Conservation (phyloP, 129 eudicot species). For the Lonicera japonica region DNA sequence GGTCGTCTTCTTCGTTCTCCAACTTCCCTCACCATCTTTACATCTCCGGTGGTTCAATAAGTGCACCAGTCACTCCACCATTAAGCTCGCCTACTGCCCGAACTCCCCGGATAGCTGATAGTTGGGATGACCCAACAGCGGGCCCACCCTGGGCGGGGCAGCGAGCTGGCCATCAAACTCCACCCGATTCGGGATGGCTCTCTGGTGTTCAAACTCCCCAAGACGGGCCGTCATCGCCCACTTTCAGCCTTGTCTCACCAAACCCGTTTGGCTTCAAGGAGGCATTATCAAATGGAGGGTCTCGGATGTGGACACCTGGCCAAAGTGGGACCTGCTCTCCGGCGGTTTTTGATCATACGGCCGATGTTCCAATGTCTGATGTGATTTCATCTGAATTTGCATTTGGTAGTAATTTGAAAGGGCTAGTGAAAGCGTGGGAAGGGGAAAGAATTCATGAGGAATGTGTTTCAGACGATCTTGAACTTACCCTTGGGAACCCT, state of each 20-base stretch:
- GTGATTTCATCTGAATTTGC: conserved; percentile 83
- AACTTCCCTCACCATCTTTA: conserved; percentile 74
- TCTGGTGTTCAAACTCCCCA: conserved; percentile 84
- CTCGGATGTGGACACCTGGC: conserved; percentile 90
- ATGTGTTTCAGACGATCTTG: conserved; percentile 80
- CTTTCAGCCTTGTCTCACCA: conserved; percentile 78
- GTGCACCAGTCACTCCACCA: conserved; percentile 98
- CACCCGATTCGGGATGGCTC: conserved; percentile 79
- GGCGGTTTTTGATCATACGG: conserved; percentile 62
- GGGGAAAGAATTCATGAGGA: conserved; percentile 96
- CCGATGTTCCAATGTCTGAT: conserved; percentile 83
- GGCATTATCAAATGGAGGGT: conserved; percentile 55
- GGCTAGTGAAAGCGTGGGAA: conserved; percentile 87
- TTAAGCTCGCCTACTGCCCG: conserved; percentile 81
- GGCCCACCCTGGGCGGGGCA: conserved; percentile 60
- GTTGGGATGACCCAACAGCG: conserved; percentile 39
- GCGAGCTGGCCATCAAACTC: conserved; percentile 69
- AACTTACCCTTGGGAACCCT: conserved; percentile 90
- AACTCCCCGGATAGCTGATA: conserved; percentile 63
- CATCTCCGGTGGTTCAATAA: conserved; percentile 70
- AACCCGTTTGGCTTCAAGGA: conserved; percentile 59
- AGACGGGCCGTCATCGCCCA: conserved; percentile 81
- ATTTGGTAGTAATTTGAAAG: conserved; percentile 54
- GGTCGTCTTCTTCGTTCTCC: conserved; percentile 51
- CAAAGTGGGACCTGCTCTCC: conserved; percentile 97